phyloP scores from a whole-genome alignment of 176 grass and related monocot species.

The Aegilops speltoides region DNA sequence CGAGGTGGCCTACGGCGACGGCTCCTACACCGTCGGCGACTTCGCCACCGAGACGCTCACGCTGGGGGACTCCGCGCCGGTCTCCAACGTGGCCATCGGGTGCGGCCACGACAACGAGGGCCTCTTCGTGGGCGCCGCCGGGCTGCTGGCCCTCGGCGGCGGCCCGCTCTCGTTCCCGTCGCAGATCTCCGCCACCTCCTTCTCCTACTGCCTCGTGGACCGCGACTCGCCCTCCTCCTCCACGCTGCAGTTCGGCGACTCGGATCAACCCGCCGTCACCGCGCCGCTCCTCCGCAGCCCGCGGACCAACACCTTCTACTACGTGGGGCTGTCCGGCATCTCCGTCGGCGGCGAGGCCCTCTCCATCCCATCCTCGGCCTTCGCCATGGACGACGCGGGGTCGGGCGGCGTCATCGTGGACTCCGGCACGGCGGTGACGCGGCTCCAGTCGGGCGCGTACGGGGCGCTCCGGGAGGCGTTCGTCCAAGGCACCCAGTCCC shows the following conservation, averaged over 20 bases:
- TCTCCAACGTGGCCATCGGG: slow-evolving; percentile 65
- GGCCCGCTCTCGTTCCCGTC: slow-evolving; percentile 89
- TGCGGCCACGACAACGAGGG: slow-evolving; percentile 98
- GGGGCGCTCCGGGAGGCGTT: slow-evolving; percentile 65
- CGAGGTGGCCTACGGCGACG: slow-evolving; percentile 93
- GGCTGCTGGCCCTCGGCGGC: slow-evolving; percentile 64
- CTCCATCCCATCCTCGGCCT: slow-evolving; percentile 43
- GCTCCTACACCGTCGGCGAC: slow-evolving; percentile 94
- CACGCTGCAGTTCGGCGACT: slow-evolving; percentile 60
- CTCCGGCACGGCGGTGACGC: slow-evolving; percentile 77
- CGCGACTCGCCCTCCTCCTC: slow-evolving; percentile 79
- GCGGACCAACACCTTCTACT: slow-evolving; percentile 72
- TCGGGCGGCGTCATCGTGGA: slow-evolving; percentile 88
- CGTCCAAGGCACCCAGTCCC: slow-evolving; percentile 35
- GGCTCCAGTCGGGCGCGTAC: slow-evolving; percentile 55
- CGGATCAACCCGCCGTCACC: slow-evolving; percentile 14
- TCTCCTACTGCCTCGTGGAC: slow-evolving; percentile 99
- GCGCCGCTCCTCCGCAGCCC: slow-evolving; percentile 67
- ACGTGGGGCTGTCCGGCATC: slow-evolving; percentile 64
- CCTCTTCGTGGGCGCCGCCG: slow-evolving; percentile 84
- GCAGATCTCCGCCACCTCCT: slow-evolving; percentile 67
- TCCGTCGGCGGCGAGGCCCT: slow-evolving; percentile 66
- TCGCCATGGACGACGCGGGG: slow-evolving; percentile 65
- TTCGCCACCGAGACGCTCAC: slow-evolving; percentile 86
- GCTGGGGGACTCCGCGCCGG: slow-evolving; percentile 46